phyloP scores from a whole-genome alignment of 345 rosid species.

The Hibiscus syriacus region DNA sequence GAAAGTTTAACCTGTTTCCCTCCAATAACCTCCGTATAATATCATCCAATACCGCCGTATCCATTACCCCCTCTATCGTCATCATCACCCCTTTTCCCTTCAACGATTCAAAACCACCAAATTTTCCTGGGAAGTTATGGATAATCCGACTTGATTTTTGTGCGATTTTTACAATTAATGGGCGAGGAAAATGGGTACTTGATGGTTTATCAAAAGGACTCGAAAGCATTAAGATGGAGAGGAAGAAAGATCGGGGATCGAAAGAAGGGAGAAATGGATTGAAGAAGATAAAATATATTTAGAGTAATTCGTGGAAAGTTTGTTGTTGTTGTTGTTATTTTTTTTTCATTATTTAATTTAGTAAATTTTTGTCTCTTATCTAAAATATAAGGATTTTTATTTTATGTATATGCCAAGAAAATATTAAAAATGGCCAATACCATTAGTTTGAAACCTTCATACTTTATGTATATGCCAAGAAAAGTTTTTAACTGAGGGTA shows the following conservation, averaged over 20 bases:
- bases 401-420: too few species aligned
- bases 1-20: conserved; percentile 96
- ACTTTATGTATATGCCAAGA: too few species aligned
- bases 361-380: not conserved
- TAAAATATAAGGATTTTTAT: not conserved
- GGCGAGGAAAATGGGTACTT: not conserved
- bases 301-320: conserved; percentile 21
- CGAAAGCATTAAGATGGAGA: not conserved
- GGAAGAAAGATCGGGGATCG: conserved; percentile 18
- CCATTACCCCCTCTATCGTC: conserved; percentile 77
- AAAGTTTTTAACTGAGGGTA: too few species aligned
- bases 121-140: not conserved
- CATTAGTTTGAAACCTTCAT: too few species aligned
- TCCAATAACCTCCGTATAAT: conserved; percentile 77
- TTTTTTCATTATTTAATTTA: not conserved
- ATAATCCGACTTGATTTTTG: not conserved
- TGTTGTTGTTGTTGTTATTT: conserved; percentile 14
- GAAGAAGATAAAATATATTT: conserved; percentile 6
- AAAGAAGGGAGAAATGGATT: conserved; percentile 8
- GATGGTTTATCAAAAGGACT: not conserved
- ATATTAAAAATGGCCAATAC: too few species aligned
- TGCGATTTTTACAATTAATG: not conserved
- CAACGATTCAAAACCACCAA: too few species aligned
- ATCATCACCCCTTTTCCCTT: conserved; percentile 35
- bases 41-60: conserved; percentile 77